These are phyloP conservation scores for Phytopythium mirpurense DNA, from an alignment of 352 stramenopile genomes.

Conservation along the genomic window DNA sequence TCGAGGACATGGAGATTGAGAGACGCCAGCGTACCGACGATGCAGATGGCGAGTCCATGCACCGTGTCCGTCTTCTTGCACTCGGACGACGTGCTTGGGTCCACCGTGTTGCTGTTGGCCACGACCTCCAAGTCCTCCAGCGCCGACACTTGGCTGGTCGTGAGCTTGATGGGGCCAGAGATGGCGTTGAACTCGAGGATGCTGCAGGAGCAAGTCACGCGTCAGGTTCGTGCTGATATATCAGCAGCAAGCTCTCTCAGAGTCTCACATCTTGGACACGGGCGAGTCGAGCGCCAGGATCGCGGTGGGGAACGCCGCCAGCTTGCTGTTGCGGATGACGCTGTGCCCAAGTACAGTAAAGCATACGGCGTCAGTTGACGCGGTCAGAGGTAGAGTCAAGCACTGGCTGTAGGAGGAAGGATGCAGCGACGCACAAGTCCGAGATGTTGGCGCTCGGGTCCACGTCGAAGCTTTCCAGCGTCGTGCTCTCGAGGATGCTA, in stretches of 20 bases:
- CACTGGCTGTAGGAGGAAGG: too few species aligned
- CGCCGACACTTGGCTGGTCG: constrained; percentile 19
- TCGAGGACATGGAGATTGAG: background rate
- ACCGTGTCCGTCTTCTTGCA: constrained; percentile 24
- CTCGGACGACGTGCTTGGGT: constrained; percentile 13
- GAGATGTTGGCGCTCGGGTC: constrained; percentile 24
- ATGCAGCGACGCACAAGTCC: constrained; percentile 24
- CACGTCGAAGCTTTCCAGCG: constrained; percentile 31
- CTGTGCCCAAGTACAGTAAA: too few species aligned
- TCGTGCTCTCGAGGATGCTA: constrained; percentile 41
- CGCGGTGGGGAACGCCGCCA: constrained; percentile 36
- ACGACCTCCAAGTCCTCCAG: constrained; percentile 27
- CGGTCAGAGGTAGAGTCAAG: too few species aligned
- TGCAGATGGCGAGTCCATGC: constrained; percentile 24
- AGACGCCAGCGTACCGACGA: constrained; percentile 9
- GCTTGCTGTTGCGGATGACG: constrained; percentile 34
- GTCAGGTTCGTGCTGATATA: constrained; percentile 2
- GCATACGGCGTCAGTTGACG: too few species aligned
- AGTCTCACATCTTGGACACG: constrained; percentile 25
- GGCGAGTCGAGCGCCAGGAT: constrained; percentile 27
- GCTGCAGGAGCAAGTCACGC: constrained; percentile 6
- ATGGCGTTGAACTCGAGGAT: constrained; percentile 37
- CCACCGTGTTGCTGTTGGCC: constrained; percentile 22
- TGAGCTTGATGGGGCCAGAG: constrained; percentile 26
- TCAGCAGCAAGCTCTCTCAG: background rate